A percentile compares a stretch with the other conserved stretches of the same genome.
Evolutionary conservation across 805 yeast species (phyloP).

Genomic region (Hanseniaspora nectarophila): DNA sequence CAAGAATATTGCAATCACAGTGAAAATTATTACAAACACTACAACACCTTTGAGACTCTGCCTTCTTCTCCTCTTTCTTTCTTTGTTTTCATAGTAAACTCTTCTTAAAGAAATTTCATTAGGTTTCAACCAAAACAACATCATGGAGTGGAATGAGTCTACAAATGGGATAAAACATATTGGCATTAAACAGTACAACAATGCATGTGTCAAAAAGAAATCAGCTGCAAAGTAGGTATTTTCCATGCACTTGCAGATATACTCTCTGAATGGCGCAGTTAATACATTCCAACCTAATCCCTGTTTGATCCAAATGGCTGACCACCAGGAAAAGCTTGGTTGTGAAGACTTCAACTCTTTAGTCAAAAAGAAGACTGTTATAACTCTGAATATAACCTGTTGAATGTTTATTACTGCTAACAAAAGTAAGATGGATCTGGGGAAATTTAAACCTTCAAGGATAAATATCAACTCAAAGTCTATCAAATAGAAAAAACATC

Average conservation of each 20-base stretch:
- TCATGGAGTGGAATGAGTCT: constrained; percentile 54
- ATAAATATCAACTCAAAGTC: constrained; percentile 56
- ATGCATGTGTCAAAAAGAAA: constrained; percentile 44
- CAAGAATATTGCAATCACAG: constrained; percentile 33
- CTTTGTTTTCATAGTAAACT: constrained; percentile 32
- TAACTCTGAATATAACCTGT: constrained; percentile 40
- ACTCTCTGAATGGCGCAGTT: constrained; percentile 56
- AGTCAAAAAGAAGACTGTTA: constrained; percentile 42
- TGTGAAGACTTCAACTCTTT: constrained; percentile 51
- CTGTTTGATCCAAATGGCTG: constrained; percentile 56
- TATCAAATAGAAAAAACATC: constrained; percentile 42
- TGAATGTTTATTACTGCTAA: constrained; percentile 47
- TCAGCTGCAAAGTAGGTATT: constrained; percentile 59
- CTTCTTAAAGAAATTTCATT: constrained; percentile 28
- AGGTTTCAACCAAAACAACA: constrained; percentile 58
- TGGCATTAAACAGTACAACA: constrained; percentile 50
- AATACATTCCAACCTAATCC: constrained; percentile 51
- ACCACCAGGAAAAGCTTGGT: constrained; percentile 66
- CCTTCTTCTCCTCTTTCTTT: constrained; percentile 31
- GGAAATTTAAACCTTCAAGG: constrained; percentile 54
- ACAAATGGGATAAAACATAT: constrained; percentile 50
- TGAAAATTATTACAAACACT: constrained; percentile 34
- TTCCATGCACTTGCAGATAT: constrained; percentile 50
- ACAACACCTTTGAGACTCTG: constrained; percentile 37
- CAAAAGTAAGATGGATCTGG: constrained; percentile 50